Conservation (phyloP, 805 yeast species). For the Dipodascopsis uninucleata region DNA sequence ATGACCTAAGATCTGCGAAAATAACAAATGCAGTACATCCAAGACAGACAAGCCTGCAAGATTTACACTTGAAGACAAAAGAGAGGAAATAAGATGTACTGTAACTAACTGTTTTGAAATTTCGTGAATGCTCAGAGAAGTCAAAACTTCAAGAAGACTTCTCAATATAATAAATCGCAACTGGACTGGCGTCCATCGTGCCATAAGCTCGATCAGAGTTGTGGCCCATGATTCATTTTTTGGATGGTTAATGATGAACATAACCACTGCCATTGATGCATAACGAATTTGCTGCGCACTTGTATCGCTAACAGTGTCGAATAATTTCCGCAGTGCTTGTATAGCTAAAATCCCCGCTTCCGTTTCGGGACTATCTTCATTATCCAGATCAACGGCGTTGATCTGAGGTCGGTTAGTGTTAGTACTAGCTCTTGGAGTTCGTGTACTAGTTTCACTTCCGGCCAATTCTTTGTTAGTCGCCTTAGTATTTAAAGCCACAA, state of each 20-base stretch:
- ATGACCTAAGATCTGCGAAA: constrained; percentile 35
- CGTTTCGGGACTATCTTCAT: constrained; percentile 3
- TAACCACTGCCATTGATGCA: constrained; percentile 52
- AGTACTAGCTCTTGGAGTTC: constrained; percentile 5
- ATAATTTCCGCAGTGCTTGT: constrained; percentile 53
- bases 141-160: constrained; percentile 30
- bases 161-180: constrained; percentile 62
- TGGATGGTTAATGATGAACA: constrained; percentile 40
- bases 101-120: constrained; percentile 39
- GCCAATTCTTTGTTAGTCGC: background rate
- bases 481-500: constrained; percentile 4
- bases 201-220: constrained; percentile 57
- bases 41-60: constrained; percentile 83
- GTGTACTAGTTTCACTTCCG: constrained; percentile 1
- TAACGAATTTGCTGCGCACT: constrained; percentile 53
- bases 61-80: constrained; percentile 73
- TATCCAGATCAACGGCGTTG: constrained; percentile 2
- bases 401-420: background rate
- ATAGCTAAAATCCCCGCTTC: constrained; percentile 22
- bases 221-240: constrained; percentile 49
- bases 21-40: constrained; percentile 46
- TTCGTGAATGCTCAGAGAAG: constrained; percentile 20
- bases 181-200: constrained; percentile 78
- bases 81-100: constrained; percentile 49
- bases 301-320: constrained; percentile 52